Percentiles rank a stretch among this genome's conserved stretches.
These are phyloP conservation scores for Penicillium malachiteum DNA, from an alignment of 495 filamentous ascomycete genomes.

Conservation along the genomic window DNA sequence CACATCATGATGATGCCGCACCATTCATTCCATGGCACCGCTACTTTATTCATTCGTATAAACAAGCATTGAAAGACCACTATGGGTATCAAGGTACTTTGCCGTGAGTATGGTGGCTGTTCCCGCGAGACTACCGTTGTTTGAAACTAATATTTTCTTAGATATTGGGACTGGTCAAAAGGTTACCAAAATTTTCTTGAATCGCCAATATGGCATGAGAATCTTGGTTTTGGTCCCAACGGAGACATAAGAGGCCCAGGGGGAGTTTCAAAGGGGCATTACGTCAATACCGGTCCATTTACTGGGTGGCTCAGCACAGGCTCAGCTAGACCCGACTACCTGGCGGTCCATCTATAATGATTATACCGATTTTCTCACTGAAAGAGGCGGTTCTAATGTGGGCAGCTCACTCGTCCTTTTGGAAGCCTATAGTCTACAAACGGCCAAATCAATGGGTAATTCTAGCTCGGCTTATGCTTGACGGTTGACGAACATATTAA, in stretches of 20 bases:
- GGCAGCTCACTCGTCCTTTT: background rate
- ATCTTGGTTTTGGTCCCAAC: background rate
- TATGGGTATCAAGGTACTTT: background rate
- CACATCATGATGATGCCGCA: background rate
- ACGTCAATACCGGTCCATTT: background rate
- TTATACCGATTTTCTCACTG: background rate
- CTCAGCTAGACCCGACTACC: background rate
- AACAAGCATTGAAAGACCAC: constrained; percentile 1
- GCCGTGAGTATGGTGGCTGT: background rate
- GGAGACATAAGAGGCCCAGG: background rate
- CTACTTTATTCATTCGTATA: background rate
- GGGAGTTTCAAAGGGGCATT: background rate
- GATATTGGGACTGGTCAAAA: background rate
- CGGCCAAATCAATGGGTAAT: background rate
- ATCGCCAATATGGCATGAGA: background rate
- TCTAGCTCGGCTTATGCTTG: background rate
- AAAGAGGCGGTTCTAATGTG: background rate
- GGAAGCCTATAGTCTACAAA: background rate
- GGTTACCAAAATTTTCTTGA: background rate
- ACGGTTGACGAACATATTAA: background rate
- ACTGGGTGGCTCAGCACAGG: background rate
- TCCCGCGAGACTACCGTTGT: too few relatives aligned
- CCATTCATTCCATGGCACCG: background rate
- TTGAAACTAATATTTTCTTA: background rate
- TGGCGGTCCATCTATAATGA: background rate